A percentile compares a stretch with the other conserved stretches of the same genome.
Conservation (phyloP, 768 basidiomycete genomes). For the Strobilomyces echinocephalus region DNA sequence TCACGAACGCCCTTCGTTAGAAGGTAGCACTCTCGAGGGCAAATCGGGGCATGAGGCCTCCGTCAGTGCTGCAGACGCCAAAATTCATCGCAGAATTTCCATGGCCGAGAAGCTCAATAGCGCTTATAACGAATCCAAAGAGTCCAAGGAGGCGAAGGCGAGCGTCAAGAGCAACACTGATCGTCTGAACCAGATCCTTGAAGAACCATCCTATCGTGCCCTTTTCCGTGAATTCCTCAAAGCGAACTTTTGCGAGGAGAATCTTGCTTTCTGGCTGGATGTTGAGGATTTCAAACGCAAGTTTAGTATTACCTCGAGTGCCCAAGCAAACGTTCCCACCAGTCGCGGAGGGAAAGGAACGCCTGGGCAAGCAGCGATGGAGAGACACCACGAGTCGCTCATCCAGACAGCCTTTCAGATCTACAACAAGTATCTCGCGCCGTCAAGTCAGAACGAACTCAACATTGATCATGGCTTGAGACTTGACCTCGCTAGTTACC, state of each 20-base stretch:
- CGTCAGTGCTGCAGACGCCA: slow-evolving; percentile 43
- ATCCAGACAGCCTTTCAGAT: slow-evolving; percentile 93
- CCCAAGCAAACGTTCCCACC: slow-evolving; percentile 53
- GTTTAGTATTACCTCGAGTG: slow-evolving; percentile 93
- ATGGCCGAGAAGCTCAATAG: slow-evolving; percentile 67
- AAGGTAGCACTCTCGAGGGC: slow-evolving; percentile 30
- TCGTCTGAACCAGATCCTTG: slow-evolving; percentile 85
- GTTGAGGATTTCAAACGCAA: slow-evolving; percentile 95
- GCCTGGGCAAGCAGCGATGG: slow-evolving; percentile 86
- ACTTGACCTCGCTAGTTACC: slow-evolving; percentile 89
- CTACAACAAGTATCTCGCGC: slow-evolving; percentile 93
- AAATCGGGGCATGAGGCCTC: slow-evolving; percentile 26
- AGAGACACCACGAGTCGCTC: slow-evolving; percentile 91
- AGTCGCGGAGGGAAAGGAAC: slow-evolving; percentile 45
- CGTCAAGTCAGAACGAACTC: slow-evolving; percentile 90
- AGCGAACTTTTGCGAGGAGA: slow-evolving; percentile 97
- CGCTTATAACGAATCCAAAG: slow-evolving; percentile 45
- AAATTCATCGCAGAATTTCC: slow-evolving; percentile 75
- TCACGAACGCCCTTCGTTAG: slow-evolving; percentile 57
- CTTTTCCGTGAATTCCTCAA: slow-evolving; percentile 94
- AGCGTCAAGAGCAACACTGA: slow-evolving; percentile 89
- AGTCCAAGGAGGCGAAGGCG: slow-evolving; percentile 42
- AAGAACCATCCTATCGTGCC: slow-evolving; percentile 81
- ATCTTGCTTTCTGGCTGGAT: slow-evolving; percentile 95
- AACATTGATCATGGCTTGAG: slow-evolving; percentile 98